Conservation (phyloP, 371 early-diverging fungal genomes). For the Scutellospora calospora region DNA sequence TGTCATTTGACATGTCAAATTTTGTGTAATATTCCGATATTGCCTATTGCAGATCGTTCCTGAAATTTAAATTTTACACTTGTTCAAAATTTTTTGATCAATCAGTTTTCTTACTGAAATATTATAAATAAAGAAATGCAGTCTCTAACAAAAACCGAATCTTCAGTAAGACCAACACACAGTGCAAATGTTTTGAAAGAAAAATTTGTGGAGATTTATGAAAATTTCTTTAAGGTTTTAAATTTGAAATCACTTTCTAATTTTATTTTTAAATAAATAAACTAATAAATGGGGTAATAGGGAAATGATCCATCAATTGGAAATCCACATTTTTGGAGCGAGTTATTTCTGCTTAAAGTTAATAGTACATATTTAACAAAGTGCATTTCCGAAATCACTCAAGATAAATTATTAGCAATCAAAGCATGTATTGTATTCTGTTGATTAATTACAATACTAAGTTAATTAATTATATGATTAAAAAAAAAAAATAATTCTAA, state of each 20-base stretch:
- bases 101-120: no score
- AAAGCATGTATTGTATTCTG: conserved; percentile 38
- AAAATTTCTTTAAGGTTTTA: conserved; percentile 54
- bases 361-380: conserved; percentile 48
- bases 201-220: conserved; percentile 58
- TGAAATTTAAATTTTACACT: no score
- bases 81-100: no score
- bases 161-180: neutral
- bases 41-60: no score
- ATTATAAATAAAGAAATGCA: conserved; percentile 19
- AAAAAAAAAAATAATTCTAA: neutral
- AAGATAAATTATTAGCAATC: conserved; percentile 50
- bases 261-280: neutral
- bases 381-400: conserved; percentile 48
- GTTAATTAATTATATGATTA: neutral
- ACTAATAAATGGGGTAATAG: conserved; percentile 25
- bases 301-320: conserved; percentile 47
- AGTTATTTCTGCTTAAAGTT: conserved; percentile 55
- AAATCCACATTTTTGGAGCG: conserved; percentile 54
- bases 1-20: no score
- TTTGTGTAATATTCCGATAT: no score
- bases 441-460: neutral
- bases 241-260: neutral
- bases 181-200: conserved; percentile 48
- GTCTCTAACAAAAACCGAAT: neutral